Evolutionary conservation across 148 eudicot genomes (phyloP), one percentile per base, ranked within the genome.

Genomic region (Polygonum maritimum): DNA sequence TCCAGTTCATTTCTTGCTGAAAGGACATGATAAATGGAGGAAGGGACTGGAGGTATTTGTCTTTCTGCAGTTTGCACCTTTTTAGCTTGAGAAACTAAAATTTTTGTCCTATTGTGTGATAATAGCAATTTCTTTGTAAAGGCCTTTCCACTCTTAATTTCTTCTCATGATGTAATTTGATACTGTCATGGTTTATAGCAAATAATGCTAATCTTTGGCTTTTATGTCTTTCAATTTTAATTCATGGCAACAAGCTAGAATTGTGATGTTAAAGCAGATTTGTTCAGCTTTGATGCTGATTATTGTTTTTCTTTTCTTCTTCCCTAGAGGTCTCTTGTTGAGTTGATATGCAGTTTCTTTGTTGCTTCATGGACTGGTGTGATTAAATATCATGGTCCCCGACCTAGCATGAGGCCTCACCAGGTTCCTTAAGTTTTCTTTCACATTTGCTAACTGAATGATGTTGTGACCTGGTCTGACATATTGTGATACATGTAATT

Each of bases 281-380:
- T 18, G 18, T 52, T 52, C 22, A 2, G 5, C 65, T 26, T 60
- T 10, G 36, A 60, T 60, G 67, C 38, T 60, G 67, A 60, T 60
- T 13, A 26, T 19, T 60, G 67, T 26, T 60, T 33, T 36, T 75
- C 13, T 47, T 41, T 36, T 3, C 19, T 33, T 16, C 75, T 15
- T 57, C 41, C 60, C 76, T 85, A 96, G 99, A 87, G 99, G 75
- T 79, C 90, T 71, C 93, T 96, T 26, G 98, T 96, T 82, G 99
- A 96, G 85, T 79, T 96, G 82, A 89, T 96, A 73, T 96, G 99
- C 89, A 87, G 94, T 72, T 96, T 96, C 81, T 92, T 96, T 87
- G 98, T 96, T 78, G 98, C 99, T 71, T 96, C 99, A 57, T 96
- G 98, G 99, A 96, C 99, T 71, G 99, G 98, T 79, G 98, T 91